Percentiles rank a stretch among this genome's conserved stretches.
phyloP scores from a whole-genome alignment of 1,284 basidiomycete genomes.

The Papiliotrema fonsecae region DNA sequence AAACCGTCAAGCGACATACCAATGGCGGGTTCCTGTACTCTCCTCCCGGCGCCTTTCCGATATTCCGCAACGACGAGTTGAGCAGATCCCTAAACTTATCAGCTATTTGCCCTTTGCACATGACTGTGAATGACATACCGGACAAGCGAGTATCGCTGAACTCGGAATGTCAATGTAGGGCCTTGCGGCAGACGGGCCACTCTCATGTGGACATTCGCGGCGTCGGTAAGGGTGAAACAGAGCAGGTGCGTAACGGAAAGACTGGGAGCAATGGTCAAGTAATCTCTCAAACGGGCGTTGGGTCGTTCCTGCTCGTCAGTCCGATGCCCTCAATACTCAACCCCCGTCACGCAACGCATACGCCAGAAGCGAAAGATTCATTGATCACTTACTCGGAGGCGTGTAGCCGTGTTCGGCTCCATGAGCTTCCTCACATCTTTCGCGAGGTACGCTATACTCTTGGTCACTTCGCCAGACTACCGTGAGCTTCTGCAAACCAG shows the following conservation, averaged over 20 bases:
- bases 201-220: conserved; percentile 72
- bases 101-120: background rate
- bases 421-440: conserved; percentile 89
- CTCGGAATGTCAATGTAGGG: conserved; percentile 87
- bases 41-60: conserved; percentile 44
- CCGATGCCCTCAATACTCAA: no score
- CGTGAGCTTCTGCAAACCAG: no score
- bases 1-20: conserved; percentile 24
- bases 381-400: conserved; percentile 63
- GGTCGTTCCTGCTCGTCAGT: conserved; percentile 68
- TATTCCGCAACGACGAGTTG: conserved; percentile 40
- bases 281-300: conserved; percentile 91
- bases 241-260: conserved; percentile 90
- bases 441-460: conserved; percentile 80
- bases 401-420: conserved; percentile 95
- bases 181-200: conserved; percentile 86
- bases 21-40: conserved; percentile 49
- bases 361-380: no score
- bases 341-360: no score
- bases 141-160: conserved; percentile 87
- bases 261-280: conserved; percentile 84
- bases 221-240: conserved; percentile 80
- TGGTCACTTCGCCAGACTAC: conserved; percentile 78
- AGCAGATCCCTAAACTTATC: conserved; percentile 35
- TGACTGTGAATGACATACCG: conserved; percentile 48